Percentiles rank a stretch among this genome's conserved stretches.
Conservation (phyloP, 352 stramenopile species). For the Globisporangium cystogenes region DNA sequence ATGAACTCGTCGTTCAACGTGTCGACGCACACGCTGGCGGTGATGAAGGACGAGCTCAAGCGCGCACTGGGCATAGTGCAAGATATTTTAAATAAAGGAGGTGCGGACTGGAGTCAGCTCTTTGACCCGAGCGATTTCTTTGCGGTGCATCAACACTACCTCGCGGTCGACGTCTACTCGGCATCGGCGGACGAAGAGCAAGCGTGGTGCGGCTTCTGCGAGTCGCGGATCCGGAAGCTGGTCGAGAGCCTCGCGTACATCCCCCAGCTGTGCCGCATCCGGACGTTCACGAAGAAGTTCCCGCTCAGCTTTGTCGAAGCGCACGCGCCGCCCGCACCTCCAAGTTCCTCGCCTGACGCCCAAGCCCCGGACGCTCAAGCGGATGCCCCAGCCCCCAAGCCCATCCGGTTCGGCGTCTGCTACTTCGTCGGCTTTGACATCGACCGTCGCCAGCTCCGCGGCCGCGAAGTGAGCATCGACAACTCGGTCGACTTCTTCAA, state of each 20-base stretch:
- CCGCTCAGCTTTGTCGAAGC: slow-evolving; percentile 53
- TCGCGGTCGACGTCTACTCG: slow-evolving; percentile 90
- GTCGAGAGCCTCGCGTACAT: slow-evolving; percentile 85
- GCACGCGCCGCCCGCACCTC: slow-evolving; percentile 1
- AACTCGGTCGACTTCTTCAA: slow-evolving; percentile 87
- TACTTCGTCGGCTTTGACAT: slow-evolving; percentile 88
- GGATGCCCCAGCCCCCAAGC: slow-evolving; percentile 9
- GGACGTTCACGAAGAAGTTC: slow-evolving; percentile 86
- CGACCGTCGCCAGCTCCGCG: slow-evolving; percentile 68
- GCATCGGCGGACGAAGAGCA: slow-evolving; percentile 85
- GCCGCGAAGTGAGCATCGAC: slow-evolving; percentile 80
- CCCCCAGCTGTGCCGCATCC: slow-evolving; percentile 67
- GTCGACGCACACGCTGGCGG: slow-evolving; percentile 89
- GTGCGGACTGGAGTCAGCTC: slow-evolving; percentile 69
- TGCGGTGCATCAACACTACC: slow-evolving; percentile 85
- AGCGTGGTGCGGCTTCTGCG: slow-evolving; percentile 93
- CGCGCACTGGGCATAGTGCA: slow-evolving; percentile 72
- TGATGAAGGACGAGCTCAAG: slow-evolving; percentile 94
- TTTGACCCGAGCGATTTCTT: slow-evolving; percentile 88
- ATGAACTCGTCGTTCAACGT: slow-evolving; percentile 99
- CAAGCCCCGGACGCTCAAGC: slow-evolving; percentile 7
- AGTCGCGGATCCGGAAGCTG: slow-evolving; percentile 91
- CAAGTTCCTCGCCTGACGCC: slow-evolving; percentile 9
- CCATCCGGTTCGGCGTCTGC: slow-evolving; percentile 66
- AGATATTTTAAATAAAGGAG: slow-evolving; percentile 78